These are phyloP conservation scores for Neurospora crassa DNA, from an alignment of 2,329 filamentous ascomycete species.

Conservation along the genomic window DNA sequence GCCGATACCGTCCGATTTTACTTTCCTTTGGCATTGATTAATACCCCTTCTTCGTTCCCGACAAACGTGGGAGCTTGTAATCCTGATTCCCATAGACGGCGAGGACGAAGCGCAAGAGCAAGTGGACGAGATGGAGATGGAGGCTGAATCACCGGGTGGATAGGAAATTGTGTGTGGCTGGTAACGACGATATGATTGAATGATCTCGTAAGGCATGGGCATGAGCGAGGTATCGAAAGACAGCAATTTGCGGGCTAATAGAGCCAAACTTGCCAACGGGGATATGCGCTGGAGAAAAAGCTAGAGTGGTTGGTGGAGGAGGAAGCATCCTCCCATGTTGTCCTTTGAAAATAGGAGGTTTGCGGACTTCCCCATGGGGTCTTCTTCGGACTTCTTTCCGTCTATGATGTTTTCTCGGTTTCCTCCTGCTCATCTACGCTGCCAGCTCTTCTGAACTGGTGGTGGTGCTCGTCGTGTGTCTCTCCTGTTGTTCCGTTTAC, in stretches of 20 bases:
- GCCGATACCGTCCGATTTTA: not conserved
- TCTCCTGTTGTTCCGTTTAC: conserved; percentile 2
- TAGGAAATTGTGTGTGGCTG: not conserved
- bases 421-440: conserved; percentile 53
- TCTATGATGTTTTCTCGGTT: conserved; percentile 35
- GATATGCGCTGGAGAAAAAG: not conserved
- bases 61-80: not conserved
- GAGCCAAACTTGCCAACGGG: not conserved
- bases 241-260: not conserved
- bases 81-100: not conserved
- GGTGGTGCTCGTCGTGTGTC: conserved; percentile 13
- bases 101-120: not conserved
- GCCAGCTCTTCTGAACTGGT: conserved; percentile 32
- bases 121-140: not conserved
- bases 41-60: conserved; percentile 1
- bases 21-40: conserved; percentile 1
- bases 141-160: not conserved
- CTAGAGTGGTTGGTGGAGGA: not conserved
- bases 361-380: conserved; percentile 9
- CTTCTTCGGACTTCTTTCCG: not conserved
- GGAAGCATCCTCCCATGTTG: conserved; percentile 2
- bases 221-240: not conserved
- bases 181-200: conserved; percentile 1
- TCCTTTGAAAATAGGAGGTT: not conserved
- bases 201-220: not conserved